Base-by-base conservation (phyloP, 805 yeast genomes). In the Starmerella apis region DNA sequence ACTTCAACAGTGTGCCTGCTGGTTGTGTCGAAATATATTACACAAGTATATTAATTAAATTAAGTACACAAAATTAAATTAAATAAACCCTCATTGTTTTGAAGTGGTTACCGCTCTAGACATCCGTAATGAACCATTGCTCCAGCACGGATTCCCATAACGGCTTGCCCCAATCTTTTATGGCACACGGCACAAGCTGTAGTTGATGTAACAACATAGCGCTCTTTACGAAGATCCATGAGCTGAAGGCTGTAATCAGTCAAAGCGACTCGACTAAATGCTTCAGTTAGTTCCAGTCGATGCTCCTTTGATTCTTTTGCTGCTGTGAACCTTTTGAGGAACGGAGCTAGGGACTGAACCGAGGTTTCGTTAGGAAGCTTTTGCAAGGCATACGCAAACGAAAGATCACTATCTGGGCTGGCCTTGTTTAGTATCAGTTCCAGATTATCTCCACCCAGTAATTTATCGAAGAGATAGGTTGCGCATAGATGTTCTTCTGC, bases 401-500 rank as follows among this genome's bases (percentile, higher is more conserved):
- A 20, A 7, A 43, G 28, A n/a, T 43, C 46, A 13, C 25, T 30
- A 3, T 11, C 22, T 2, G 44, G 5, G 28, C 36, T 30, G 7
- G 25, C 44, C 2, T 11, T 16, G 24, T 30, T 33, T 19, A 55
- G 38, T 24, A 47, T 53, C 13, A 31, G 30, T 4, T 24, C 20
- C n/a, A 55, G 36, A 4, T 11, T 33, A 3, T 23, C 27, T 24
- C 20, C 14, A 10, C n/a, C 30, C 14, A 41, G 13, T 4, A 54
- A 48, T 42, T 43, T 23, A n/a, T 51, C 56, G 24, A 55, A 51
- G 27, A 56, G 35, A 24, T 49, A 52, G 2, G 50, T 28, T 3
- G 48, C 39, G 3, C 16, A 14, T 10, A 24, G 7, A 24, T 72
- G 75, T 0, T 68, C 67, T 1, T 73, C 64, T 54, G 92, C 80